These are phyloP conservation scores for Trichosanthes cucumerina DNA, from an alignment of 306 rosid species.

Conservation along the genomic window DNA sequence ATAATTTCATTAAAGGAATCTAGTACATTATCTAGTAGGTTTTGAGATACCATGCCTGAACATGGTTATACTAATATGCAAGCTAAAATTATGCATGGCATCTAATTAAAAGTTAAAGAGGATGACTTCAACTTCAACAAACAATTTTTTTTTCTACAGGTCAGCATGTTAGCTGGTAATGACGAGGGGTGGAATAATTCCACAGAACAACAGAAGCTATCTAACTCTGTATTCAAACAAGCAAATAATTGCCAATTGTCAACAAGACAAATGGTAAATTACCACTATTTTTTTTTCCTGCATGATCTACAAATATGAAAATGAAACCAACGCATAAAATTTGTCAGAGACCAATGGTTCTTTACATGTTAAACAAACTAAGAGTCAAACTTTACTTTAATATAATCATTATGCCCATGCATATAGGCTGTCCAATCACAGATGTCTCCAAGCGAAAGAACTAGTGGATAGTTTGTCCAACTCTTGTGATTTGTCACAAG, in stretches of 20 bases:
- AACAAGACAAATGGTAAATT: background rate
- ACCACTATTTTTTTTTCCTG: background rate
- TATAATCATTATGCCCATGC: background rate
- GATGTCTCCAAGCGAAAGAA: background rate
- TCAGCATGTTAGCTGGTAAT: background rate
- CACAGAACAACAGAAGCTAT: background rate
- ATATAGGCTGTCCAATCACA: background rate
- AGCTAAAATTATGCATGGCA: background rate
- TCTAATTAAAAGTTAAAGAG: background rate
- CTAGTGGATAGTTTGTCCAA: background rate
- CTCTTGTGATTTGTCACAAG: background rate
- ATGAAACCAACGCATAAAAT: background rate
- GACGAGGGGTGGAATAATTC: too few relatives aligned
- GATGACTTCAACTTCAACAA: background rate
- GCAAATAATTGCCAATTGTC: background rate
- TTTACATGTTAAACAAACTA: background rate
- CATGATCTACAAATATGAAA: background rate
- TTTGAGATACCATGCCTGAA: background rate
- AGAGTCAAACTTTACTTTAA: too few relatives aligned
- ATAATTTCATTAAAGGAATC: background rate
- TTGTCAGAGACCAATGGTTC: background rate
- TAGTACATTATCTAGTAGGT: background rate
- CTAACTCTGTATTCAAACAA: background rate
- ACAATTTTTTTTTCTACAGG: background rate
- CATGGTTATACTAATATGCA: background rate